Evolutionary conservation across 2,329 filamentous ascomycete genomes (phyloP), one percentile per base, ranked within the genome.

Genomic region (Microcyclospora tardicrescens): DNA sequence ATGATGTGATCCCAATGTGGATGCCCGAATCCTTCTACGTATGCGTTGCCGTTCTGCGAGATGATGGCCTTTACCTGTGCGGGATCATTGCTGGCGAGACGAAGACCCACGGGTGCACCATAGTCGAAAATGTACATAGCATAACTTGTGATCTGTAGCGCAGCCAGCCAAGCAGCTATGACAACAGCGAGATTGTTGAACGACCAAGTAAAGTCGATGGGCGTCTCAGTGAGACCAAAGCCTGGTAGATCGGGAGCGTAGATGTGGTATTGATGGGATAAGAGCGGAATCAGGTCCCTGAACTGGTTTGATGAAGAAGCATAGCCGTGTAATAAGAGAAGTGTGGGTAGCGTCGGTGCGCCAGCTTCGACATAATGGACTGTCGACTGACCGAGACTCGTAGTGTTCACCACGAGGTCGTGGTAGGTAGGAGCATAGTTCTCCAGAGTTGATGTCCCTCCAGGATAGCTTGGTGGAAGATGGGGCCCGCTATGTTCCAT

Each of bases 61-160:
- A 78, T 62, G 44, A 78, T 71, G 11, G 71, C 69, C 29, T 61
- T 59, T 38, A 77, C 58, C 10, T 61, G 58, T 1, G 65, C 53
- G 0, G 70, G 68, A 2, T 67, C 59, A 33, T 64, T 45, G 2
- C 75, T 60, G 0, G 73, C 73, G 2, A 77, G 59, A 2, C 72
- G 65, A 16, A 76, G 57, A 1, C 66, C 73, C 0, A 64, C 62
- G 0, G 75, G 73, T 0, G 73, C 71, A 36, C 75, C 75, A 51
- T 78, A 78, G 60, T 79, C 74, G 52, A 79, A 78, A 44, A 78
- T 66, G 54, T 77, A 79, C 19, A 75, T 55, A 11, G 68, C 65
- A 55, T 69, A 76, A 27, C 62, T 64, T 11, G 49, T 43, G 28
- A 77, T 59, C 2, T 57, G 42, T 8, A 77, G 56, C 1, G 61